phyloP scores from a whole-genome alignment of 495 filamentous ascomycete species.

The Penicillium psychrofluorescens region DNA sequence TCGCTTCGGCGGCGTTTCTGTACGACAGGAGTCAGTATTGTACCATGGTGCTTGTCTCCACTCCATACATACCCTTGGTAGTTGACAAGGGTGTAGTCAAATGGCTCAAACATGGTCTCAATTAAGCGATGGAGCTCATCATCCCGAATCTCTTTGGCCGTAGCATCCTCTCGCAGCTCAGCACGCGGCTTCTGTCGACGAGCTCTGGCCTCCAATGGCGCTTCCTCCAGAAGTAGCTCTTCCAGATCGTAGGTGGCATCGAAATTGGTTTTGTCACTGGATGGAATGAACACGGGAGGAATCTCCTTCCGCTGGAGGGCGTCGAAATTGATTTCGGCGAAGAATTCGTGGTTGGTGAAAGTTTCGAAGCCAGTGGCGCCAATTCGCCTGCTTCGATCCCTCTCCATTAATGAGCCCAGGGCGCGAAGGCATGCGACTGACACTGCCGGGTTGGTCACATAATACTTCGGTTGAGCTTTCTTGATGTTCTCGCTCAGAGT shows the following conservation, averaged over 20 bases:
- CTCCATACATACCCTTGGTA: slow-evolving; percentile 28
- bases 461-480: slow-evolving; percentile 77
- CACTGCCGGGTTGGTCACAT: slow-evolving; percentile 82
- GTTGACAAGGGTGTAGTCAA: slow-evolving; percentile 79
- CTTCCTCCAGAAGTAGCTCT: slow-evolving; percentile 89
- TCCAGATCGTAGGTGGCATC: slow-evolving; percentile 98
- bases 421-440: slow-evolving; percentile 80
- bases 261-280: slow-evolving; percentile 97
- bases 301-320: slow-evolving; percentile 83
- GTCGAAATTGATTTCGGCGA: slow-evolving; percentile 76
- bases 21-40: too few relatives aligned
- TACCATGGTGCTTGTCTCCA: too few relatives aligned
- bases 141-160: slow-evolving; percentile 88
- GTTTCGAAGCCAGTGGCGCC: slow-evolving; percentile 70
- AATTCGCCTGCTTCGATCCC: slow-evolving; percentile 71
- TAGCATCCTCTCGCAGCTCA: slow-evolving; percentile 85
- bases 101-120: slow-evolving; percentile 89
- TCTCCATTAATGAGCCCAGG: slow-evolving; percentile 72
- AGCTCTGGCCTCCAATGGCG: slow-evolving; percentile 86
- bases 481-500: slow-evolving; percentile 73
- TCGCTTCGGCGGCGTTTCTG: slow-evolving; percentile 33
- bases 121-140: slow-evolving; percentile 93
- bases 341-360: slow-evolving; percentile 85
- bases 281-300: slow-evolving; percentile 84
- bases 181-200: slow-evolving; percentile 90